Base-by-base conservation (phyloP, 2,329 filamentous ascomycete species). In the Ceratocystis colombiana region DNA sequence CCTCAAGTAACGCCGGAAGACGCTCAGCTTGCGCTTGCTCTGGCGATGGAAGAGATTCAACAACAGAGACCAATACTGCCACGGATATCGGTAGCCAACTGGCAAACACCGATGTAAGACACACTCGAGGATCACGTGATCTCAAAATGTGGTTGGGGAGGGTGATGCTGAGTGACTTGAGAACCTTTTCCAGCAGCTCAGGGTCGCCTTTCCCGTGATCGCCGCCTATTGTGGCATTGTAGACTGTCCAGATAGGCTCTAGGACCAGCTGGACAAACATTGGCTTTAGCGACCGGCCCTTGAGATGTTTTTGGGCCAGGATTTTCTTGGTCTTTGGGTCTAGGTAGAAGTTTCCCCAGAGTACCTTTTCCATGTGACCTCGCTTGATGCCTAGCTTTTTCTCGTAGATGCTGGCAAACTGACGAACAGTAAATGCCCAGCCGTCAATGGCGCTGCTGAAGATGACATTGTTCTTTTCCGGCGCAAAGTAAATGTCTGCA, bases 401-500 rank as follows among this genome's bases (percentile, higher is more conserved):
- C 76, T 97, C 93, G 73, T 97, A 99, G 33, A 97, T 79, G 46
- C 84, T 84, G 20, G 94, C 92, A 74, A 99, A 99, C 72, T 99
- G 94, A 63, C 91, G 85, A 62, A 96, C 87, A 0, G 94, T 99
- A 72, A 99, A 99, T 2, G 94, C 94, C 94, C 94, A 99, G n/a
- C 94, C 94, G 73, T 99, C 94, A 66, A 96, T 88, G 68, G 94
- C 94, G 74, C 93, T 97, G 78, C 90, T 91, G 75, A 99, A 99
- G 70, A 99, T 97, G 75, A 99, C 94, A 73, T 99, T 99, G 75
- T 96, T 96, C 76, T 93, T 96, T 73, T 99, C 94, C 0, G 94
- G 94, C 0, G 94, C 90, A 76, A 99, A 99, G 75, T 99, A 99
- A 30, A 99, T 86, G 74, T 96, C 92, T 74, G 97, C 92, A 72